Conservation (phyloP, 139 green algal species). For the Chlamydomonas sp. region DNA sequence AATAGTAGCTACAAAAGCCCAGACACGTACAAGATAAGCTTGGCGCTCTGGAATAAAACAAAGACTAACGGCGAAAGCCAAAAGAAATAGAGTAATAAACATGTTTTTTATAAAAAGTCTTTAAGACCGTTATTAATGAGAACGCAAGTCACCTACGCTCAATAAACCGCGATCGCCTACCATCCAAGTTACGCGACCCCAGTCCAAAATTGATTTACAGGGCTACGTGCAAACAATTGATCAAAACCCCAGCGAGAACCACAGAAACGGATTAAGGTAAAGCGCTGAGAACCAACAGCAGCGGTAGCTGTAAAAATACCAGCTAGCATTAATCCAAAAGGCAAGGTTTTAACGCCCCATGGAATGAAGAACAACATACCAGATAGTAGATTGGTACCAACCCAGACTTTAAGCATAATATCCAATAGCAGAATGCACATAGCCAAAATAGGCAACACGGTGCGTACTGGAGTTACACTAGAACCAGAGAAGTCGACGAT, state of each 20-base stretch:
- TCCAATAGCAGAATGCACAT: no score
- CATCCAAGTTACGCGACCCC: conserved; percentile 5
- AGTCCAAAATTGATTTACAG: not conserved
- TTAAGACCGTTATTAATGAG: no score
- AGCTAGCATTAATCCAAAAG: not conserved
- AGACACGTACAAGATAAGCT: not conserved
- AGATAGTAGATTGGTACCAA: no score
- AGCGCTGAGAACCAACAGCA: conserved; percentile 8
- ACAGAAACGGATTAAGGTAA: conserved; percentile 12
- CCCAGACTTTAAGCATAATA: no score
- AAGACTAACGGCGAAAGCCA: not conserved
- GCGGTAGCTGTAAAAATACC: conserved; percentile 11
- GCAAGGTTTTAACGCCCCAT: conserved; percentile 18
- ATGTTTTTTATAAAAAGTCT: conserved; percentile 25
- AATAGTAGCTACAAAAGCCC: conserved; percentile 17
- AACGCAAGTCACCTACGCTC: no score
- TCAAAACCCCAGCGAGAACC: conserved; percentile 18
- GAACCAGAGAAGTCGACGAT: no score
- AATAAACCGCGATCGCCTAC: conserved; percentile 3
- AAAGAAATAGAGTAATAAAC: not conserved
- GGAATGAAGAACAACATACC: no score
- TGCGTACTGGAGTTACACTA: no score
- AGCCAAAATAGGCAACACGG: no score
- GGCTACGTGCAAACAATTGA: not conserved
- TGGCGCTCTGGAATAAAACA: not conserved